Evolutionary conservation across 2,329 filamentous ascomycete species (phyloP), one percentile per base, ranked within the genome.

Genomic region (Furcasterigmium furcatum): DNA sequence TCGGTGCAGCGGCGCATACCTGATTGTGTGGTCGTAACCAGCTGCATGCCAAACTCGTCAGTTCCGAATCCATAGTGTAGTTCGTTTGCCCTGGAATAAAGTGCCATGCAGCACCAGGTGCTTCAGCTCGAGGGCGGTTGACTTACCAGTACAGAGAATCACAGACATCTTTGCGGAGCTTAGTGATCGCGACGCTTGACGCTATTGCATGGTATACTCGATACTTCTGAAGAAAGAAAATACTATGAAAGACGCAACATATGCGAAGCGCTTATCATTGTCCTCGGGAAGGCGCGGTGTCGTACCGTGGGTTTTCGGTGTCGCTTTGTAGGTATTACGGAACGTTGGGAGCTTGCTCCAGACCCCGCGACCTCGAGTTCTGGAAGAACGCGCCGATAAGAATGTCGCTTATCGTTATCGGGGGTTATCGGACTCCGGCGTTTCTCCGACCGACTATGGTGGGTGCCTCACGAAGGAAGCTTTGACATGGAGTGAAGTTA

Each of bases 21-120:
- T 73, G 56, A 82, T 82, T 30, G 79, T 82, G 63, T 82, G 79
- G 66, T 82, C 79, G 61, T 82, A 82, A 54, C 79, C 79, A 55
- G 79, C 79, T 36, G 34, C 12, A 10, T 9, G 7, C 18, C 12
- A 16, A 6, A 34, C 10, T 29, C 8, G 30, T 34, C 30, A 34
- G 30, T 29, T 29, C 25, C 8, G 13, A 13, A 29, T 13, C 8
- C 25, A 29, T 29, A 29, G 27, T 30, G 10, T n/a, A n/a, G n/a
- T n/a, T n/a, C n/a, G n/a, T n/a, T 27, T 12, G 24, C 24, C 24
- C 24, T 7, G 24, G 24, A 27, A n/a, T n/a, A n/a, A n/a, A n/a
- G 7, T 27, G 24, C 24, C 12, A 12, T 27, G 30, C 38, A n/a
- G 19, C 34, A 35, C 36, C 29, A 38, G 29, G 21, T 27, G 20